A percentile compares a stretch with the other conserved stretches of the same genome.
Evolutionary conservation across 2,329 filamentous ascomycete species (phyloP).

Genomic region (Penicillium sp.): DNA sequence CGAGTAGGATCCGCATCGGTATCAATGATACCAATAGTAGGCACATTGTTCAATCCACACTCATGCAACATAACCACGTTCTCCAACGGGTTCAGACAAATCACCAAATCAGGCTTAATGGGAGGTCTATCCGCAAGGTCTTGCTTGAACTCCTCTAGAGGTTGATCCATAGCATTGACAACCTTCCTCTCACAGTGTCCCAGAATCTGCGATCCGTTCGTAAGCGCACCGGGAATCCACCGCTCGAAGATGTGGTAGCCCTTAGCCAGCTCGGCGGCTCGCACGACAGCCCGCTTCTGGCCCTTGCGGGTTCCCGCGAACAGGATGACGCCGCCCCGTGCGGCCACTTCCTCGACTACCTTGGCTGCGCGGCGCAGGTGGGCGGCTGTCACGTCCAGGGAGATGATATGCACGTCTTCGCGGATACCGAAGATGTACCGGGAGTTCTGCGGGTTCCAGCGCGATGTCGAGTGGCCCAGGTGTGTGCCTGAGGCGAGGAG

Average conservation of each 20-base stretch:
- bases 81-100: slow-evolving; percentile 88
- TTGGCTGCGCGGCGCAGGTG: slow-evolving; percentile 90
- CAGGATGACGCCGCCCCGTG: slow-evolving; percentile 75
- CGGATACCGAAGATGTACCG: slow-evolving; percentile 90
- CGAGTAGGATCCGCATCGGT: slow-evolving; percentile 88
- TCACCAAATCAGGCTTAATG: slow-evolving; percentile 80
- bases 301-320: slow-evolving; percentile 85
- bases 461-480: slow-evolving; percentile 81
- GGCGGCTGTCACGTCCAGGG: slow-evolving; percentile 79
- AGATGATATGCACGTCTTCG: slow-evolving; percentile 87
- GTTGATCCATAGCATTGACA: slow-evolving; percentile 68
- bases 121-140: slow-evolving; percentile 61
- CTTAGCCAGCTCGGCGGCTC: slow-evolving; percentile 69
- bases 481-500: slow-evolving; percentile 83
- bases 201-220: slow-evolving; percentile 89
- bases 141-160: slow-evolving; percentile 59
- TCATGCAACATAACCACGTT: slow-evolving; percentile 89
- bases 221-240: slow-evolving; percentile 88
- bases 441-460: slow-evolving; percentile 93
- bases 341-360: slow-evolving; percentile 80
- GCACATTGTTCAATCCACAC: slow-evolving; percentile 80
- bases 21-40: slow-evolving; percentile 91
- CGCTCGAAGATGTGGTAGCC: slow-evolving; percentile 87
- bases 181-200: slow-evolving; percentile 64
- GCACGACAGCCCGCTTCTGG: slow-evolving; percentile 74